A percentile compares a stretch with the other conserved stretches of the same genome.
These are phyloP conservation scores for Aspergillus persii DNA, from an alignment of 2,329 filamentous ascomycete genomes.

Conservation along the genomic window DNA sequence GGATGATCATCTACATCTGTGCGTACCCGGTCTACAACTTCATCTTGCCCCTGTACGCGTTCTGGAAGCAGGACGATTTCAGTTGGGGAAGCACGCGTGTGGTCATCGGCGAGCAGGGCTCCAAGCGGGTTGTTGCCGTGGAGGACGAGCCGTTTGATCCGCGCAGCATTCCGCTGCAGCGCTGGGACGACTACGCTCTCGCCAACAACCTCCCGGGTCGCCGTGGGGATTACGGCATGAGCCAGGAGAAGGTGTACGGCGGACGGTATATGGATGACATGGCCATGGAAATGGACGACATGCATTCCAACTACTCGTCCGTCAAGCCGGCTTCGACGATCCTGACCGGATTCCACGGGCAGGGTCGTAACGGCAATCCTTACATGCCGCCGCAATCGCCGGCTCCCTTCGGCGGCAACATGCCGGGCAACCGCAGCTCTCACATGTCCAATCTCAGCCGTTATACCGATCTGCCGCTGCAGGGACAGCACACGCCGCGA, in stretches of 20 bases:
- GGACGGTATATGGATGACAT: slow-evolving; percentile 67
- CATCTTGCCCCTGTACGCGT: slow-evolving; percentile 88
- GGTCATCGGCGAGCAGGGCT: slow-evolving; percentile 89
- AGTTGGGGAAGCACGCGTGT: slow-evolving; percentile 98
- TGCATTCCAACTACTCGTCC: slow-evolving; percentile 93
- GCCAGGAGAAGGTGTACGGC: slow-evolving; percentile 60
- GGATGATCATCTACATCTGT: slow-evolving; percentile 99
- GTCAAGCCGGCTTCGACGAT: slow-evolving; percentile 83
- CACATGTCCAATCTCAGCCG: slow-evolving; percentile 67
- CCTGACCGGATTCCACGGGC: slow-evolving; percentile 74
- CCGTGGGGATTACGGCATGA: slow-evolving; percentile 64
- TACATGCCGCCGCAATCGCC: slow-evolving; percentile 85
- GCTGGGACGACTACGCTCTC: slow-evolving; percentile 94
- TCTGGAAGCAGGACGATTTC: slow-evolving; percentile 99
- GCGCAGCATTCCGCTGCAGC: slow-evolving; percentile 85
- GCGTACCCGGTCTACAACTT: slow-evolving; percentile 94
- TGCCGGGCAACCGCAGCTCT: slow-evolving; percentile 57
- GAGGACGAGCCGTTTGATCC: slow-evolving; percentile 85
- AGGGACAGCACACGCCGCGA: slow-evolving; percentile 41
- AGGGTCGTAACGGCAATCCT: slow-evolving; percentile 52
- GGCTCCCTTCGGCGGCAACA: slow-evolving; percentile 62
- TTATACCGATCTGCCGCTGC: slow-evolving; percentile 61
- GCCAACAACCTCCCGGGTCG: slow-evolving; percentile 87
- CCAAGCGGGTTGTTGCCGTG: slow-evolving; percentile 83
- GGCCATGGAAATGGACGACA: slow-evolving; percentile 95